Conservation (phyloP, 768 basidiomycete genomes). For the Pleurotus citrinopileatus region DNA sequence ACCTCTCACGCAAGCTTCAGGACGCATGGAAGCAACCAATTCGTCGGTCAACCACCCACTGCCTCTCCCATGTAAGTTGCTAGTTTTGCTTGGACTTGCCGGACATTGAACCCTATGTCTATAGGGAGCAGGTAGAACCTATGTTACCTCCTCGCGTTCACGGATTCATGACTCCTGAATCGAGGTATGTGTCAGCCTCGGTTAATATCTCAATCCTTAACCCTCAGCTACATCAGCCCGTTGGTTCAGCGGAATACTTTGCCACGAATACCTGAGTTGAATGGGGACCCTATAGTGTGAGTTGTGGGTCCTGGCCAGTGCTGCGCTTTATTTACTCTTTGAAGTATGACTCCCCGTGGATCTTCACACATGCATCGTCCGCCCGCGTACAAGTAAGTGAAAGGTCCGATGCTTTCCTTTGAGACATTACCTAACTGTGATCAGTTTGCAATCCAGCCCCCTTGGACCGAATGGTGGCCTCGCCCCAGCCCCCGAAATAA, state of each 20-base stretch:
- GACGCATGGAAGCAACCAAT: too few species aligned
- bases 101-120: slow-evolving; percentile 2
- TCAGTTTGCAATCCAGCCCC: slow-evolving; percentile 19
- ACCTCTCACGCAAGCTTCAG: background rate
- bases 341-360: background rate
- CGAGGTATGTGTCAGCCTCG: slow-evolving; percentile 30
- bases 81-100: slow-evolving; percentile 2
- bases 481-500: slow-evolving; percentile 18
- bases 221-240: slow-evolving; percentile 13
- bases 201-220: slow-evolving; percentile 5
- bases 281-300: background rate
- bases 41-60: slow-evolving; percentile 14
- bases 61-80: slow-evolving; percentile 17
- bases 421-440: background rate
- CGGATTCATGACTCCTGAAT: slow-evolving; percentile 44
- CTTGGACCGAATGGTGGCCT: slow-evolving; percentile 13
- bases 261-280: slow-evolving; percentile 11
- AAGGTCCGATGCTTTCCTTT: background rate
- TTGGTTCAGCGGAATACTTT: slow-evolving; percentile 22
- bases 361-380: background rate
- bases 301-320: background rate
- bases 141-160: slow-evolving; percentile 20
- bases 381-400: background rate
- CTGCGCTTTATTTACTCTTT: too few species aligned
- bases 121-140: slow-evolving; percentile 21